phyloP scores from a whole-genome alignment of 2,329 filamentous ascomycete genomes.

The Colletotrichum euphorbiae region DNA sequence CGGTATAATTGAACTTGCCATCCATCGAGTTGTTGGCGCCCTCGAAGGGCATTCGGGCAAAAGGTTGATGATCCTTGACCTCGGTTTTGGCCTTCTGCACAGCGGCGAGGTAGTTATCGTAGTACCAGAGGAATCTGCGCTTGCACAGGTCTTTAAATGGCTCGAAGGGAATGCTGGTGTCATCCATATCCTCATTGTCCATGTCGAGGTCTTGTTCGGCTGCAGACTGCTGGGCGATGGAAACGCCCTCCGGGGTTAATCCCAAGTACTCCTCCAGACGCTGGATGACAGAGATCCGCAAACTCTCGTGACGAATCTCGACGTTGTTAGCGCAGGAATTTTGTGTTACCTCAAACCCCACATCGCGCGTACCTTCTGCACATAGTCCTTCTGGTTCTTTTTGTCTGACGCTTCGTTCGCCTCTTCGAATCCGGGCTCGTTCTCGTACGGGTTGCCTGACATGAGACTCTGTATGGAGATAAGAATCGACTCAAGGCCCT shows the following conservation, averaged over 20 bases:
- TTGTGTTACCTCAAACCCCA: not conserved
- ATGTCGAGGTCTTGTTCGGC: conserved; percentile 54
- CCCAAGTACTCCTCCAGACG: conserved; percentile 83
- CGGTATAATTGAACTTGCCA: conserved; percentile 84
- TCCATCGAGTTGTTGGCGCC: conserved; percentile 81
- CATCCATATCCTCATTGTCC: conserved; percentile 64
- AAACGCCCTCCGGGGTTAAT: conserved; percentile 65
- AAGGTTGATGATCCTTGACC: conserved; percentile 71
- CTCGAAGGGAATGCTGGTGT: conserved; percentile 73
- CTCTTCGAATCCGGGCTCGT: conserved; percentile 93
- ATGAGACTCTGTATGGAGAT: conserved; percentile 97
- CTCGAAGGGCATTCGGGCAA: conserved; percentile 92
- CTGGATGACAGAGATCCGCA: conserved; percentile 88
- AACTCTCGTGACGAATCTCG: conserved; percentile 89
- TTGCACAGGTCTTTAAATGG: conserved; percentile 94
- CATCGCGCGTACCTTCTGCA: conserved; percentile 73
- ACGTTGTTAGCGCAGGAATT: conserved; percentile 41
- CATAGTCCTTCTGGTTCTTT: conserved; percentile 79
- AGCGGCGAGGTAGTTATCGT: conserved; percentile 82
- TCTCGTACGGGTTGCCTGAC: conserved; percentile 93
- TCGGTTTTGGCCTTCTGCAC: conserved; percentile 75
- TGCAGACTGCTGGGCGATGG: conserved; percentile 48
- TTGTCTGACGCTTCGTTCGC: conserved; percentile 76
- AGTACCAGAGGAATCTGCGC: conserved; percentile 95
- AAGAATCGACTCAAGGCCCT: conserved; percentile 92